Percentiles rank a stretch among this genome's conserved stretches.
These are phyloP conservation scores for Exophiala viscosa DNA, from an alignment of 2,329 filamentous ascomycete species.

Conservation along the genomic window DNA sequence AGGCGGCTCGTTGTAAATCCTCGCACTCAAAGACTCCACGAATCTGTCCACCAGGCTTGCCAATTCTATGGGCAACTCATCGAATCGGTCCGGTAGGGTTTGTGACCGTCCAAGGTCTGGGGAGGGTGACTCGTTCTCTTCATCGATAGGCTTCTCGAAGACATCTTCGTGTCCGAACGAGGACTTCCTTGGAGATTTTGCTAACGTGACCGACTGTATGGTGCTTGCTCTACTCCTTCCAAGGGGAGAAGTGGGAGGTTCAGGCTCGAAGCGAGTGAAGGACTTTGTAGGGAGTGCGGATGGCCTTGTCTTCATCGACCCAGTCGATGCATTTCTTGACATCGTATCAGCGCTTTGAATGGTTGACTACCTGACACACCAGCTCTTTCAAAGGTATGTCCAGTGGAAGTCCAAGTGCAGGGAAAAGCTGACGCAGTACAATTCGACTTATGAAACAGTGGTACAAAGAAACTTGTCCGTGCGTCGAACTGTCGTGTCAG, in stretches of 20 bases:
- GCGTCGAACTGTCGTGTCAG: constrained; percentile 1
- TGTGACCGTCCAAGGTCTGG: constrained; percentile 31
- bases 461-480: constrained; percentile 28
- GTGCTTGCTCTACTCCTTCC: constrained; percentile 29
- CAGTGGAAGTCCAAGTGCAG: too few species aligned
- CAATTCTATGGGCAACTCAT: constrained; percentile 91
- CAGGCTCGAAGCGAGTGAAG: constrained; percentile 36
- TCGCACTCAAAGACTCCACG: constrained; percentile 82
- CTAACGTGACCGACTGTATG: constrained; percentile 17
- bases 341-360: constrained; percentile 33
- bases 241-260: constrained; percentile 23
- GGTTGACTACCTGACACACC: too few species aligned
- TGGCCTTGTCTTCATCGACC: constrained; percentile 31
- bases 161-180: constrained; percentile 35
- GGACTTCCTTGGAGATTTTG: constrained; percentile 25
- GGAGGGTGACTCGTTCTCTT: constrained; percentile 31
- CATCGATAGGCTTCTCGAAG: constrained; percentile 41
- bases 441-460: constrained; percentile 6
- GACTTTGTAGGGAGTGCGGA: constrained; percentile 37
- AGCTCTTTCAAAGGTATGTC: too few species aligned
- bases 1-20: constrained; percentile 78
- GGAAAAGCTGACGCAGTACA: neutral
- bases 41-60: constrained; percentile 89
- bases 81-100: constrained; percentile 63
- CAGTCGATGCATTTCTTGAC: constrained; percentile 18